Base-by-base conservation (phyloP, 805 yeast species). In the Candida nanaspora region DNA sequence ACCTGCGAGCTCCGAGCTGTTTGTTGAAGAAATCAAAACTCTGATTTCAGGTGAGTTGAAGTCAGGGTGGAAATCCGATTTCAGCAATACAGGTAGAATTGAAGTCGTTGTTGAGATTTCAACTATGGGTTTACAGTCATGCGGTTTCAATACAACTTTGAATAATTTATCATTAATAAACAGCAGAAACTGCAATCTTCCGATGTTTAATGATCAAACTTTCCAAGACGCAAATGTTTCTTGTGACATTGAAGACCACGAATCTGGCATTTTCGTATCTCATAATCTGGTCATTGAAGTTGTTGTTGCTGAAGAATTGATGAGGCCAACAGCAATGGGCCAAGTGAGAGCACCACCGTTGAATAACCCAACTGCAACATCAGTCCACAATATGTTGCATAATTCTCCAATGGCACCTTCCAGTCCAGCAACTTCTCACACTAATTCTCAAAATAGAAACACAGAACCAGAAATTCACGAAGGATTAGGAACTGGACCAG, bases 51-150 rank as follows among this genome's bases (percentile, higher is more conserved):
- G 96, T 10, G 95, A 86, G 45, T 62, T 87, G 55, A 86, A 84
- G 55, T 70, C 75, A 25, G 99, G 99, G 3, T 93, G 99, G 99
- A 93, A 93, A 59, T 78, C 93, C 1, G 98, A 93, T 61, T 89
- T 82, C 56, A 62, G 79, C 6, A 82, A 78, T 33, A 70, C 71
- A 35, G 98, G 98, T 5, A 70, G 76, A 41, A 80, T 89, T 44
- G 96, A 87, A 59, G 59, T 88, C 35, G 80, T 82, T 25, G 86
- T 85, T 0, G 86, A 84, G 34, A 73, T 85, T 31, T 71, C 74
- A 16, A 74, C 84, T 20, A 69, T 74, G 64, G 67, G 73, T 39
- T 62, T 82, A 38, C 67, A 80, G 9, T 76, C 87, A 0, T 75
- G 56, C 50, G 82, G 65, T 11, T 44, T 59, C 19, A 58, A 59